Conservation (phyloP, 805 yeast genomes). For the Phaffomyces opuntiae region DNA sequence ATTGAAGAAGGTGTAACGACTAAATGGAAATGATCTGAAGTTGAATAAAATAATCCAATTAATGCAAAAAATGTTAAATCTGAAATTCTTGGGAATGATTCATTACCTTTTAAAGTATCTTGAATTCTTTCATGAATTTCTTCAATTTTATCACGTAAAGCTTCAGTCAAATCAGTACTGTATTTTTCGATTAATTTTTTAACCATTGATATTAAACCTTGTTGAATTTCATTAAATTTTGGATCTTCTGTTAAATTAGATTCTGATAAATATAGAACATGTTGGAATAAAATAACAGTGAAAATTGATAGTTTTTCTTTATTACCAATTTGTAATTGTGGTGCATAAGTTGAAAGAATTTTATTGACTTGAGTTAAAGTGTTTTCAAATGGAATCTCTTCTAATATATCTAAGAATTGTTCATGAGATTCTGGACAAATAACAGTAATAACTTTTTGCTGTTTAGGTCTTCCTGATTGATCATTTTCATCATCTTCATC, state of each 20-base stretch:
- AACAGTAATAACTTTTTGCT: slow-evolving; percentile 12
- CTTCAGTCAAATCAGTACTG: slow-evolving; percentile 55
- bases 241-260: slow-evolving; percentile 28
- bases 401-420: slow-evolving; percentile 33
- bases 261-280: slow-evolving; percentile 45
- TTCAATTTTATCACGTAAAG: slow-evolving; percentile 49
- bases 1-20: slow-evolving; percentile 81
- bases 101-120: slow-evolving; percentile 21
- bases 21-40: slow-evolving; percentile 92
- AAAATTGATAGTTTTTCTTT: slow-evolving; percentile 64
- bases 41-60: slow-evolving; percentile 76
- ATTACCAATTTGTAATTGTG: slow-evolving; percentile 75
- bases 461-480: slow-evolving; percentile 16
- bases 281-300: slow-evolving; percentile 56
- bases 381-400: slow-evolving; percentile 30
- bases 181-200: slow-evolving; percentile 59
- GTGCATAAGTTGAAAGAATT: slow-evolving; percentile 58
- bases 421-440: slow-evolving; percentile 44
- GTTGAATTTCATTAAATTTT: slow-evolving; percentile 30
- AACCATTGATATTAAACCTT: slow-evolving; percentile 38
- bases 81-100: slow-evolving; percentile 32
- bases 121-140: slow-evolving; percentile 48
- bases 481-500: slow-evolving; percentile 35
- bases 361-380: slow-evolving; percentile 44
- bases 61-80: slow-evolving; percentile 66